Evolutionary conservation across 768 basidiomycete species (phyloP).

Genomic region (Panaeolus cyanescens): DNA sequence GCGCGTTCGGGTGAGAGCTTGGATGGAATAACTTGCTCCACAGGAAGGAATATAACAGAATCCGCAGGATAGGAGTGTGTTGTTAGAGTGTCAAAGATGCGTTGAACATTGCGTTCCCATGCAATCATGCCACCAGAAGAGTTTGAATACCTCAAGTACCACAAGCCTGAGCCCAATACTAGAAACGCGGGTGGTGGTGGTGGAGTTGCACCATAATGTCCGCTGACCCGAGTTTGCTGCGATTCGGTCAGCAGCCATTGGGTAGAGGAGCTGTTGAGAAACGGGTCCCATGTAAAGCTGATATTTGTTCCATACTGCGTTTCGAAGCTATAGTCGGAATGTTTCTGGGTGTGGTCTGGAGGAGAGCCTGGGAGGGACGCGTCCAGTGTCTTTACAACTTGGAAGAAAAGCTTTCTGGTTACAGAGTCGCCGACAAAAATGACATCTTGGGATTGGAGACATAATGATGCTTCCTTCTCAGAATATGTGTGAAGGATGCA

Average conservation of each 20-base stretch:
- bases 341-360: slow-evolving; percentile 62
- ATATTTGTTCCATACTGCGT: slow-evolving; percentile 49
- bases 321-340: slow-evolving; percentile 58
- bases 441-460: slow-evolving; percentile 59
- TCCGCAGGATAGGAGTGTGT: slow-evolving; percentile 57
- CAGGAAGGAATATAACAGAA: slow-evolving; percentile 74
- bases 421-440: slow-evolving; percentile 88
- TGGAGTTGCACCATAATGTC: background rate
- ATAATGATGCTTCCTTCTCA: slow-evolving; percentile 51
- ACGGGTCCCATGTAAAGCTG: slow-evolving; percentile 86
- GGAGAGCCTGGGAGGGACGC: slow-evolving; percentile 51
- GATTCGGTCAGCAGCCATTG: slow-evolving; percentile 39
- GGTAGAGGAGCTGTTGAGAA: slow-evolving; percentile 69
- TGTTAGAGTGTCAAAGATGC: slow-evolving; percentile 53
- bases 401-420: slow-evolving; percentile 78
- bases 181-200: slow-evolving; percentile 56
- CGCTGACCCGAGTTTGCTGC: background rate
- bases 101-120: slow-evolving; percentile 78
- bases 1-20: slow-evolving; percentile 69
- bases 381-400: slow-evolving; percentile 65
- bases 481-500: slow-evolving; percentile 79
- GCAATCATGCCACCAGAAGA: slow-evolving; percentile 72
- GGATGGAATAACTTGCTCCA: slow-evolving; percentile 67
- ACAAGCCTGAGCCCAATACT: slow-evolving; percentile 84
- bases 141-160: slow-evolving; percentile 82